These are phyloP conservation scores for Erucastrum elatum DNA, from an alignment of 345 rosid species.

Conservation along the genomic window DNA sequence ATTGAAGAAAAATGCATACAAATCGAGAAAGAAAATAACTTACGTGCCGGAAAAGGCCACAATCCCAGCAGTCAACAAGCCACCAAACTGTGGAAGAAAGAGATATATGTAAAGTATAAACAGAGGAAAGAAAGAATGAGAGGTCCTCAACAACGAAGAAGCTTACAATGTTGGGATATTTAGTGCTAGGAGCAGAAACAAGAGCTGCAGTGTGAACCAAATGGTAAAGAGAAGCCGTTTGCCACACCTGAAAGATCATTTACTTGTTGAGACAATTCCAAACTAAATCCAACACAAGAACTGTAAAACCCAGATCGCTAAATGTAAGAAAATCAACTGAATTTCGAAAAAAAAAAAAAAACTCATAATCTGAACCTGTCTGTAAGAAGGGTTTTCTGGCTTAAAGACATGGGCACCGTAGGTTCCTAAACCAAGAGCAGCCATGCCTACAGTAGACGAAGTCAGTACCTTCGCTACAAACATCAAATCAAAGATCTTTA, in stretches of 20 bases:
- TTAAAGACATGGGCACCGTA: slow-evolving; percentile 84
- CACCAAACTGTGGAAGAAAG: slow-evolving; percentile 74
- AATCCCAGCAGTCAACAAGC: slow-evolving; percentile 83
- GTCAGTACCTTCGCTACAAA: slow-evolving; percentile 1
- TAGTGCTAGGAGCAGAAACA: slow-evolving; percentile 73
- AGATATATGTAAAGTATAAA: neutral
- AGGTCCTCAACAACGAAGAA: neutral
- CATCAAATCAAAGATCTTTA: slow-evolving; percentile 8
- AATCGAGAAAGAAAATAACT: slow-evolving; percentile 37
- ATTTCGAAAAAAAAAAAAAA: neutral
- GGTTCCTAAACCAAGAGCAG: slow-evolving; percentile 90
- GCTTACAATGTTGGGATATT: slow-evolving; percentile 66
- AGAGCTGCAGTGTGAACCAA: slow-evolving; percentile 91
- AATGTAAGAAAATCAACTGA: neutral
- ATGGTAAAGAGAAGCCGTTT: slow-evolving; percentile 90
- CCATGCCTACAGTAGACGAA: slow-evolving; percentile 51
- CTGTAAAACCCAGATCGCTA: neutral
- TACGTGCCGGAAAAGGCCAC: slow-evolving; percentile 86
- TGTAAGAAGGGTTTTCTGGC: slow-evolving; percentile 74
- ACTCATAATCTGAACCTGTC: slow-evolving; percentile 52
- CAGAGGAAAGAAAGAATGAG: neutral
- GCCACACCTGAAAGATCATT: slow-evolving; percentile 66
- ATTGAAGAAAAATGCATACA: neutral
- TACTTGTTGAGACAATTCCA: neutral
- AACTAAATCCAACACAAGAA: neutral